These are phyloP conservation scores for Linnemannia elongata DNA, from an alignment of 192 early-diverging fungal genomes.

Conservation along the genomic window DNA sequence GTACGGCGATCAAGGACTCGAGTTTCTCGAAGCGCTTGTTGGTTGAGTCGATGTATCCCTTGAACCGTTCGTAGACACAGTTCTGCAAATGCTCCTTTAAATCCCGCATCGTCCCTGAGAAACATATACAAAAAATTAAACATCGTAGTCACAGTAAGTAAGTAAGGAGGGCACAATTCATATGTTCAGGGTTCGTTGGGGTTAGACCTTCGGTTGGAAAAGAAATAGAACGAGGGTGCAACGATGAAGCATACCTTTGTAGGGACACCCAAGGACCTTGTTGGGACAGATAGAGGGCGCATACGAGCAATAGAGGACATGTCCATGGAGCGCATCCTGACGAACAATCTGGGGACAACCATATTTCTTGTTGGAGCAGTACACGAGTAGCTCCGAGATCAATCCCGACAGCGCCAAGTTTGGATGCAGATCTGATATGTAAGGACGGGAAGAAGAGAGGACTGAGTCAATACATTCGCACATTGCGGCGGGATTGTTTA, in stretches of 20 bases:
- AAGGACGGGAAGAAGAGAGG: not conserved
- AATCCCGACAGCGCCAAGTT: constrained; percentile 69
- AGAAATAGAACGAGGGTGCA: not conserved
- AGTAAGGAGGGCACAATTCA: not conserved
- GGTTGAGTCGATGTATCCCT: constrained; percentile 60
- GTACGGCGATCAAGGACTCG: constrained; percentile 51
- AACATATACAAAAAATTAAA: not conserved
- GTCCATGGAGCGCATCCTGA: constrained; percentile 63
- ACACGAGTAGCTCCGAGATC: constrained; percentile 66
- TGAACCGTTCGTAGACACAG: constrained; percentile 69
- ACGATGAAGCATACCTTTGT: constrained; percentile 45
- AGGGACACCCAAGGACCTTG: constrained; percentile 63
- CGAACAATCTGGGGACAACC: constrained; percentile 65
- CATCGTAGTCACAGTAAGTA: not conserved
- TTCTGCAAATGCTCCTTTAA: constrained; percentile 58
- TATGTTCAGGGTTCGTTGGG: not conserved
- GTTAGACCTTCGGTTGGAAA: not conserved
- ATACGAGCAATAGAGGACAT: constrained; percentile 64
- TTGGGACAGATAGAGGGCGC: constrained; percentile 61
- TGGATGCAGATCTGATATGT: constrained; percentile 65
- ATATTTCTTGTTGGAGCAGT: constrained; percentile 64
- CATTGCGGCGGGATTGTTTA: not conserved
- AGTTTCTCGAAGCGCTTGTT: constrained; percentile 57
- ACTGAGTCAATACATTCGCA: not conserved
- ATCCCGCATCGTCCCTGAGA: constrained; percentile 56